Evolutionary conservation across 1,284 basidiomycete genomes (phyloP).

Genomic region (Sanghuangporus weigelae): DNA sequence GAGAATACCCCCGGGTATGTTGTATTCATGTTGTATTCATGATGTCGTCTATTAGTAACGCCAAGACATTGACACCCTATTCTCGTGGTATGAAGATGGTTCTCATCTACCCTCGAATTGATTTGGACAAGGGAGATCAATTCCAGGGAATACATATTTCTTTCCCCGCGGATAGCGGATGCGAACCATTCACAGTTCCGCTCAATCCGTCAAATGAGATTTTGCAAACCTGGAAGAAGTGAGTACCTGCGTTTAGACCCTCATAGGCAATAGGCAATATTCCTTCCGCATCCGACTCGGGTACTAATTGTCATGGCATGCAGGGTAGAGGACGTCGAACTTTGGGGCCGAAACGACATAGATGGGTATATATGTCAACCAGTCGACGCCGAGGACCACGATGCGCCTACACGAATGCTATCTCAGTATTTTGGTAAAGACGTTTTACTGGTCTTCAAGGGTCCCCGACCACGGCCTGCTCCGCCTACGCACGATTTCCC

Average conservation of each 20-base stretch:
- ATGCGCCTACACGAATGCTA: conserved; percentile 45
- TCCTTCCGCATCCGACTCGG: background rate
- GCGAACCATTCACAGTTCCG: conserved; percentile 51
- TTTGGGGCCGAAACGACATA: conserved; percentile 44
- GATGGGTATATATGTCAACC: conserved; percentile 63
- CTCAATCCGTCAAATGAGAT: conserved; percentile 46
- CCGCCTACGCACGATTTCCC: conserved; percentile 51
- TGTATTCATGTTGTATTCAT: conserved; percentile 15
- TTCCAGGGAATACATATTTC: conserved; percentile 48
- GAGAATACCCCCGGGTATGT: conserved; percentile 54
- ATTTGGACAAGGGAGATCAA: conserved; percentile 37
- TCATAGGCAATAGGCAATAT: background rate
- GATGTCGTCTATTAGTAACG: background rate
- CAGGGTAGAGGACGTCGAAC: conserved; percentile 48
- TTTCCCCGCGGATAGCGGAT: conserved; percentile 54
- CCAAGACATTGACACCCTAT: background rate
- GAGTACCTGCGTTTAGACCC: conserved; percentile 25
- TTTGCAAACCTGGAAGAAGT: conserved; percentile 53
- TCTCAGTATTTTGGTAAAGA: conserved; percentile 54
- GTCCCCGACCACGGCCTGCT: conserved; percentile 47
- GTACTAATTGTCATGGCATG: background rate
- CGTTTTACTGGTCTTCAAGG: conserved; percentile 64
- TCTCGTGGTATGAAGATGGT: conserved; percentile 46
- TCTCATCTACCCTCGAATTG: conserved; percentile 53
- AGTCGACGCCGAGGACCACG: conserved; percentile 24